Evolutionary conservation across 2,329 filamentous ascomycete genomes (phyloP).

Genomic region (Aureobasidium sp.): DNA sequence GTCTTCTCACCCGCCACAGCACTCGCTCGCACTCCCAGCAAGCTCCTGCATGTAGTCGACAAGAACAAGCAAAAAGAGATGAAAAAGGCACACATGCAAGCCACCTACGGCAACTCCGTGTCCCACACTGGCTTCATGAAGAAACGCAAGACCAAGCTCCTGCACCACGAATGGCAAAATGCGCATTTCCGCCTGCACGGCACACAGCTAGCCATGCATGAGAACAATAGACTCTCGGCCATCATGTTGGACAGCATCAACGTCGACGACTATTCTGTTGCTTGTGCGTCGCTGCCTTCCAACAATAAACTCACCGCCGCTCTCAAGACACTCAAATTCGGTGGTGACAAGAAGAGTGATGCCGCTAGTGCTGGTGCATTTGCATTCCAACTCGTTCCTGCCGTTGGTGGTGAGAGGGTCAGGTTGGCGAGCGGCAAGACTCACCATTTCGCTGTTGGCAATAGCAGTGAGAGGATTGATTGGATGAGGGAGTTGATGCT

Average conservation of each 20-base stretch:
- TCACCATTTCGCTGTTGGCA: slow-evolving; percentile 87
- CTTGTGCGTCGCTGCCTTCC: slow-evolving; percentile 68
- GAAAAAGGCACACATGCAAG: slow-evolving; percentile 17
- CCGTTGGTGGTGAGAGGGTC: slow-evolving; percentile 42
- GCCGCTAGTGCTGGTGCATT: slow-evolving; percentile 52
- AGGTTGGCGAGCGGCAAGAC: slow-evolving; percentile 59
- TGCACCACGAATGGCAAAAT: slow-evolving; percentile 89
- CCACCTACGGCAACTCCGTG: slow-evolving; percentile 26
- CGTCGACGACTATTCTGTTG: slow-evolving; percentile 81
- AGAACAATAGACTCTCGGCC: slow-evolving; percentile 42
- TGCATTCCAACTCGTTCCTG: slow-evolving; percentile 74
- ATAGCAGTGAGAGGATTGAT: slow-evolving; percentile 82
- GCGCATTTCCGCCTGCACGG: slow-evolving; percentile 77
- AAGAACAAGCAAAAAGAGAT: slow-evolving; percentile 12
- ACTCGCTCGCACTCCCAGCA: slow-evolving; percentile 23
- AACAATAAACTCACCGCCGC: slow-evolving; percentile 77
- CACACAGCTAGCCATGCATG: slow-evolving; percentile 58
- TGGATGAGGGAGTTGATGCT: slow-evolving; percentile 96
- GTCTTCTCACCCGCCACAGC: slow-evolving; percentile 33
- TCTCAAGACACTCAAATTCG: slow-evolving; percentile 66
- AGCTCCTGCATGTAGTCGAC: not conserved
- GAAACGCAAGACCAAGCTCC: slow-evolving; percentile 81
- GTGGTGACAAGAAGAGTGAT: slow-evolving; percentile 41
- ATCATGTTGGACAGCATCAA: slow-evolving; percentile 73
- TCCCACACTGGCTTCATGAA: slow-evolving; percentile 79